Conservation (phyloP, 306 rosid genomes). For the Castanopsis chinensis region DNA sequence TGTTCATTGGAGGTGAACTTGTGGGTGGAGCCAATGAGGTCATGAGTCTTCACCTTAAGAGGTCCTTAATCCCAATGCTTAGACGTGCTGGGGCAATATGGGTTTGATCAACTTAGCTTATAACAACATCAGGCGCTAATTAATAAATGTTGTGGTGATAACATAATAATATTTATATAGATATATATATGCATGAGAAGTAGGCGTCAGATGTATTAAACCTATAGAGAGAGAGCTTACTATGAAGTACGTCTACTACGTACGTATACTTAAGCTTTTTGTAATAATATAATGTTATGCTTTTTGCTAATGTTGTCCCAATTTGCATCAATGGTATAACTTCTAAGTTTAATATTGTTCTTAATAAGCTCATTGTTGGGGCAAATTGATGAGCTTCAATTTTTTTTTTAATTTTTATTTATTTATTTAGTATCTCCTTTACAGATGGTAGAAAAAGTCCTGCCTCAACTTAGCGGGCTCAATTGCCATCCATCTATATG, state of each 20-base stretch:
- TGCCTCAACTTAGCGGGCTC: background rate
- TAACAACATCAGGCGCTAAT: background rate
- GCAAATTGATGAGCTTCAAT: background rate
- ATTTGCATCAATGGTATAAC: too few relatives aligned
- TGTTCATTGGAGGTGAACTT: conserved; percentile 79
- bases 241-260: too few relatives aligned
- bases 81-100: conserved; percentile 82
- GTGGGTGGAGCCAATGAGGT: conserved; percentile 90
- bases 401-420: background rate
- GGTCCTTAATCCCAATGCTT: conserved; percentile 91
- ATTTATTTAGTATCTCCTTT: background rate
- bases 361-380: too few relatives aligned
- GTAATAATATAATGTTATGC: too few relatives aligned
- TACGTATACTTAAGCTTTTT: too few relatives aligned
- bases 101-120: conserved; percentile 38
- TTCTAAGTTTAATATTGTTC: too few relatives aligned
- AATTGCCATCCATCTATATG: background rate
- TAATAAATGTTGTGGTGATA: background rate
- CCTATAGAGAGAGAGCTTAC: too few relatives aligned
- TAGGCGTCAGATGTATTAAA: too few relatives aligned
- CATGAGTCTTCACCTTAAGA: conserved; percentile 85
- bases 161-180: too few relatives aligned
- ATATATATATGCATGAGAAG: too few relatives aligned
- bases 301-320: too few relatives aligned
- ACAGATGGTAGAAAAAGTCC: background rate